These are phyloP conservation scores for Eremothecium sinecaudum DNA, from an alignment of 1,139 yeast species.

Conservation along the genomic window DNA sequence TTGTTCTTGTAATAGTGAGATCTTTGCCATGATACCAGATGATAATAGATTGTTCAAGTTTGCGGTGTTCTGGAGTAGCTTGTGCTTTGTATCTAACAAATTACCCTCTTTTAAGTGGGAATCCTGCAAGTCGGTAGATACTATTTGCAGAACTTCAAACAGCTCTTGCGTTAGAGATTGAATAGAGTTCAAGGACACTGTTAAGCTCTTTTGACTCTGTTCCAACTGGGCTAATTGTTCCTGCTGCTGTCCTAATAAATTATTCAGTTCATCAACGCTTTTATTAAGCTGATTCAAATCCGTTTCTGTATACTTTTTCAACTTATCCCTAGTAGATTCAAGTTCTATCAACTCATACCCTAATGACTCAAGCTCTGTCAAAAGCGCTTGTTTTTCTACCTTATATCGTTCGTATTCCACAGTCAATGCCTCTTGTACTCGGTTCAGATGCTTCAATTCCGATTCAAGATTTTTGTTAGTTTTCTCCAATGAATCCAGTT, in stretches of 20 bases:
- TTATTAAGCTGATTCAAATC: constrained; percentile 50
- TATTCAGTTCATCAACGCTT: constrained; percentile 47
- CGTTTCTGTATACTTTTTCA: constrained; percentile 52
- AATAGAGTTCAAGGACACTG: constrained; percentile 52
- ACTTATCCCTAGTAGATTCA: constrained; percentile 49
- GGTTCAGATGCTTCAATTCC: constrained; percentile 54
- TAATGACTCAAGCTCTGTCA: constrained; percentile 37
- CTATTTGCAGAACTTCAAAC: constrained; percentile 22
- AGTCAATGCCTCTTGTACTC: constrained; percentile 53
- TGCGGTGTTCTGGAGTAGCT: constrained; percentile 17
- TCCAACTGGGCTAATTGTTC: constrained; percentile 38
- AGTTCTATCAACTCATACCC: constrained; percentile 40
- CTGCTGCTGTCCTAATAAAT: constrained; percentile 39
- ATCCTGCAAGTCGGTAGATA: constrained; percentile 27
- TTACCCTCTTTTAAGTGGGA: constrained; percentile 23
- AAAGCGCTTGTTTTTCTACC: constrained; percentile 48
- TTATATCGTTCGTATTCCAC: constrained; percentile 62
- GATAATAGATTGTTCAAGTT: constrained; percentile 19
- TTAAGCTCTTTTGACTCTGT: constrained; percentile 41
- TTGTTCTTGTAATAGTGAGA: constrained; percentile 22
- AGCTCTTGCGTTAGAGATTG: constrained; percentile 27
- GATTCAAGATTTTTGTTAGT: constrained; percentile 53
- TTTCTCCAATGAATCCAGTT: constrained; percentile 41
- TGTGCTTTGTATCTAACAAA: constrained; percentile 21
- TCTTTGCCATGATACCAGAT: constrained; percentile 19